Conservation (phyloP, 441 rosid species). For the Manihot esculenta region DNA sequence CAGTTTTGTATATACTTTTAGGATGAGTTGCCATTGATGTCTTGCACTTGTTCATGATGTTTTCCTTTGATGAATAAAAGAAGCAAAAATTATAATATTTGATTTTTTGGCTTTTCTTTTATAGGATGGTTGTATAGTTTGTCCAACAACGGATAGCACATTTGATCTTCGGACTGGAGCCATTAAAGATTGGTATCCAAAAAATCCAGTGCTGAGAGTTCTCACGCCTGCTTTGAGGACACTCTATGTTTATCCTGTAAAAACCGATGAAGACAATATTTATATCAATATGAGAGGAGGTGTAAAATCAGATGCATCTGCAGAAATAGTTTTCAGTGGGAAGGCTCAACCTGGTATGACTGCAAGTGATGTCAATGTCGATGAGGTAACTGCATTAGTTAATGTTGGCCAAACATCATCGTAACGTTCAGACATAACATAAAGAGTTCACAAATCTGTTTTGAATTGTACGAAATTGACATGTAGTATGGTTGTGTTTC, state of each 20-base stretch:
- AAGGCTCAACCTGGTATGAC: slow-evolving; percentile 94
- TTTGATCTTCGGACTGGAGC: slow-evolving; percentile 76
- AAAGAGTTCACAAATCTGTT: neutral
- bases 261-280: slow-evolving; percentile 72
- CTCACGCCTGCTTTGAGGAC: slow-evolving; percentile 78
- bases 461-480: neutral
- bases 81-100: slow-evolving; percentile 8
- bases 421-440: neutral
- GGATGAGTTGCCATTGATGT: no score
- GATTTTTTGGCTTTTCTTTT: neutral
- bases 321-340: slow-evolving; percentile 89
- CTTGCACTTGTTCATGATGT: neutral
- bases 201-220: slow-evolving; percentile 78
- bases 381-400: slow-evolving; percentile 53
- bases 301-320: slow-evolving; percentile 53
- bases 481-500: slow-evolving; percentile 18
- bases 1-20: neutral
- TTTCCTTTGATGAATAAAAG: neutral
- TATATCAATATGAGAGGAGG: slow-evolving; percentile 60
- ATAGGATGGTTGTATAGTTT: slow-evolving; percentile 92
- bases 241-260: slow-evolving; percentile 64
- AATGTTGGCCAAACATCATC: neutral
- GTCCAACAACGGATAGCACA: slow-evolving; percentile 88
- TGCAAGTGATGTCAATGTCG: slow-evolving; percentile 77
- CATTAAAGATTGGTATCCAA: slow-evolving; percentile 85